Evolutionary conservation across 202 grass and related monocot genomes (phyloP).

Genomic region (Carex sylvatica): DNA sequence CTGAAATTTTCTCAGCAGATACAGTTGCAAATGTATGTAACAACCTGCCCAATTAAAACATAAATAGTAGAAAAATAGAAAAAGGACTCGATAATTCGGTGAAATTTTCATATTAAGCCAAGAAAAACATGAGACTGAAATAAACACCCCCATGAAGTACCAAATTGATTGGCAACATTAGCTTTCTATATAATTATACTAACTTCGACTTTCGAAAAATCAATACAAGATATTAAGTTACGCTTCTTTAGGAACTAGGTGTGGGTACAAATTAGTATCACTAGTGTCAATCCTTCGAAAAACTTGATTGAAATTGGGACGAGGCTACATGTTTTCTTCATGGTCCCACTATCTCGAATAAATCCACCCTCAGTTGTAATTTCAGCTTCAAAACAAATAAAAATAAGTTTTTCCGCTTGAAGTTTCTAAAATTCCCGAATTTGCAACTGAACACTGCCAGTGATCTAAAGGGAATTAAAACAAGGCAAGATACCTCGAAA

Average conservation of each 20-base stretch:
- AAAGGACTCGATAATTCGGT: not conserved
- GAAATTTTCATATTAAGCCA: not conserved
- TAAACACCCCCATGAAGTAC: not conserved
- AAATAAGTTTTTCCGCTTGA: not conserved
- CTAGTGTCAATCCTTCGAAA: not conserved
- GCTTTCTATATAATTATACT: not conserved
- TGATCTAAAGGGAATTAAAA: not conserved
- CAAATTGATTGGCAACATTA: not conserved
- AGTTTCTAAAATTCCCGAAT: constrained; percentile 4
- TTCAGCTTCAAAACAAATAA: not conserved
- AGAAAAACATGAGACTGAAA: not conserved
- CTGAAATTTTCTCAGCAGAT: constrained; percentile 64
- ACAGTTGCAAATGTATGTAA: constrained; percentile 81
- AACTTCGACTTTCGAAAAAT: not conserved
- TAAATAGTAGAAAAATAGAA: constrained; percentile 7
- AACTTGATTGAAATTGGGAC: constrained; percentile 14
- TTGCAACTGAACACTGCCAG: not conserved
- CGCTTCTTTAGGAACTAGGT: not conserved
- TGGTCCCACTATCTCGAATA: not conserved
- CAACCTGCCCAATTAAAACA: constrained; percentile 46
- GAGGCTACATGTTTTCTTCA: not conserved
- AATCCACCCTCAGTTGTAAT: not conserved
- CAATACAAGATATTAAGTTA: constrained; percentile 6
- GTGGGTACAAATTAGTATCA: not conserved
- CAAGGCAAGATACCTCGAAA: constrained; percentile 7